Percentiles rank a stretch among this genome's conserved stretches.
Conservation (phyloP, 2,329 filamentous ascomycete genomes). For the Paecilomyces variotii region DNA sequence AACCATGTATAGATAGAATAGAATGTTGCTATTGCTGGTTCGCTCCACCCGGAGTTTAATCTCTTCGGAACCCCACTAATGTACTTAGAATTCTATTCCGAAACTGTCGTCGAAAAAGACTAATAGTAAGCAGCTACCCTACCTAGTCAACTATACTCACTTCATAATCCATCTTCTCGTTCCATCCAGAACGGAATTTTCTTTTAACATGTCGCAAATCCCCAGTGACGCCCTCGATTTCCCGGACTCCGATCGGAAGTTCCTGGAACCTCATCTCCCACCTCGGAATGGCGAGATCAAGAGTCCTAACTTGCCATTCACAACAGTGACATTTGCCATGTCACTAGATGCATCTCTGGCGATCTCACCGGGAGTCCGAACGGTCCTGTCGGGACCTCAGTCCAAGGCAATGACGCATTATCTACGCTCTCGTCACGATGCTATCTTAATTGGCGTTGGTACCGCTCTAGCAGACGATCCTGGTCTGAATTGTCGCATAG, state of each 20-base stretch:
- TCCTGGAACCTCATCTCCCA: background rate
- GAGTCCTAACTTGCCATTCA: constrained; percentile 34
- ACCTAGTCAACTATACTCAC: no score
- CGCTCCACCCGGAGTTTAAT: no score
- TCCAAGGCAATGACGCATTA: constrained; percentile 94
- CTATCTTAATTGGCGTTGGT: constrained; percentile 76
- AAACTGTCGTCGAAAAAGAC: no score
- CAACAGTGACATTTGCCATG: constrained; percentile 80
- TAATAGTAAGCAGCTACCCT: no score
- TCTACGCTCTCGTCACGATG: constrained; percentile 74
- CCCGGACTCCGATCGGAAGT: background rate
- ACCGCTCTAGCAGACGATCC: constrained; percentile 82
- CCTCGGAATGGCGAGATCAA: constrained; percentile 5
- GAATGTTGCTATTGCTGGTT: no score
- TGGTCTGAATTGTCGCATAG: constrained; percentile 73
- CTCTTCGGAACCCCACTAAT: no score
- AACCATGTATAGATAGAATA: no score
- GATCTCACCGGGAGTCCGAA: constrained; percentile 65
- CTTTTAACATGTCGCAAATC: background rate
- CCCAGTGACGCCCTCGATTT: background rate
- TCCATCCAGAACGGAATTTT: no score
- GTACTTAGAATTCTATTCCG: no score
- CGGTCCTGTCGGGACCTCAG: constrained; percentile 67
- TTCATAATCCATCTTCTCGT: no score
- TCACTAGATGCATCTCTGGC: constrained; percentile 75